Evolutionary conservation across 2,329 filamentous ascomycete species (phyloP), one percentile per base, ranked within the genome.

Genomic region (Grosmannia clavigera): DNA sequence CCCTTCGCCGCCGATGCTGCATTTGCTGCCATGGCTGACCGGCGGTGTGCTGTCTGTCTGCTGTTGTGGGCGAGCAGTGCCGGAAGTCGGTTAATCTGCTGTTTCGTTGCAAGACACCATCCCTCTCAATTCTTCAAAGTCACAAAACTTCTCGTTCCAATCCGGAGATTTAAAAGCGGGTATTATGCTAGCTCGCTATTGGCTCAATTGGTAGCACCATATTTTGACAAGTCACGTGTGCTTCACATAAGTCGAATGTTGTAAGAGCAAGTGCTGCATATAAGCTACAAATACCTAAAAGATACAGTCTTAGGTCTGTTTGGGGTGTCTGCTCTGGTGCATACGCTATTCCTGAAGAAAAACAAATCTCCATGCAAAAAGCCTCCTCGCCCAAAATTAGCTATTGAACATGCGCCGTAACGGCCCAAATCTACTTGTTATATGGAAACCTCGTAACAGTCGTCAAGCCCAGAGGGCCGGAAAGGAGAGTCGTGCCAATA

Each of bases 1-100:
- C 71, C 64, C 58, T 64, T 74, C 53, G 69, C 72, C 70, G 70
- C 70, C 55, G 64, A 73, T 46, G 69, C 72, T 70, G 69, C 69
- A 63, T 66, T 64, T 54, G 61, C 58, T 56, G 65, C 66, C 64
- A 68, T 65, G 59, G 61, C 64, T 58, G 61, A 25, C 33, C 35
- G 29, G 38, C 31, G 40, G 61, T 35, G 19, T 56, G 51, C 27
- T 55, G n/a, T 38, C 12, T 52, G 35, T 52, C 14, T 14, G 40
- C 29, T 14, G 43, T 25, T 10, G 22, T 46, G 33, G 54, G 35
- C 38, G 38, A 46, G 25, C 55, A 31, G 27, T 19, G 43, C 43
- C 25, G 51, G 14, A 22, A 3, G 53, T 40, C 22, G 35, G 25
- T 46, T 48, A 31, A 10, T 25, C 22, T 31, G 57, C 58, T 43